phyloP scores from a whole-genome alignment of 441 rosid genomes.

The Pelargonium myrrhifolium region DNA sequence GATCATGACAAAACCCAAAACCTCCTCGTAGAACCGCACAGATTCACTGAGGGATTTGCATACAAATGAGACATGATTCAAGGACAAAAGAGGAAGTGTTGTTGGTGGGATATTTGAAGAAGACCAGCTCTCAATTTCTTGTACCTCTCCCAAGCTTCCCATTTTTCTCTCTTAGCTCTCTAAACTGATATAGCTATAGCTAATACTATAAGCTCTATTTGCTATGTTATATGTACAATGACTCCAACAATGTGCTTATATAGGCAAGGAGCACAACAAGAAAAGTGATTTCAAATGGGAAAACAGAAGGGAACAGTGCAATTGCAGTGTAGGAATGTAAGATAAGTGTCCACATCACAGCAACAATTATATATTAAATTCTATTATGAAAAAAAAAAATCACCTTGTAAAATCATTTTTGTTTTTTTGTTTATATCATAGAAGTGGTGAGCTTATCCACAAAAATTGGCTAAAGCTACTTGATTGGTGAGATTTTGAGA shows the following conservation, averaged over 20 bases:
- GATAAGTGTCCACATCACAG: neutral
- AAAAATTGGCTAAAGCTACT: neutral
- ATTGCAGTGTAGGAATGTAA: neutral
- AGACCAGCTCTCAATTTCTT: neutral
- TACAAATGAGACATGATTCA: constrained; percentile 18
- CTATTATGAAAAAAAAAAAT: too few relatives aligned
- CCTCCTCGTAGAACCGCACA: constrained; percentile 16
- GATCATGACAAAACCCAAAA: constrained; percentile 19
- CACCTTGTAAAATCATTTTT: too few relatives aligned
- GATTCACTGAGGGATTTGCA: constrained; percentile 15
- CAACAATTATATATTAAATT: neutral
- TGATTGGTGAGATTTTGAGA: neutral
- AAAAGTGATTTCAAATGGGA: neutral
- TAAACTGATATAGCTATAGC: neutral
- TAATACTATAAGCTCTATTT: neutral
- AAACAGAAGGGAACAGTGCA: neutral
- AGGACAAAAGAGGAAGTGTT: constrained; percentile 9
- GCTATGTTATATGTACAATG: neutral
- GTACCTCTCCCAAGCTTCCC: constrained; percentile 4
- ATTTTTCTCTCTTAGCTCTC: neutral
- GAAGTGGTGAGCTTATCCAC: too few relatives aligned
- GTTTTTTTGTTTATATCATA: too few relatives aligned
- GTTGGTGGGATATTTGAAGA: neutral
- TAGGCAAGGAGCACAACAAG: neutral
- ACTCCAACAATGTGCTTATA: constrained; percentile 1